A percentile compares a stretch with the other conserved stretches of the same genome.
Evolutionary conservation across 2,329 filamentous ascomycete species (phyloP).

Genomic region (Apiospora koreana): DNA sequence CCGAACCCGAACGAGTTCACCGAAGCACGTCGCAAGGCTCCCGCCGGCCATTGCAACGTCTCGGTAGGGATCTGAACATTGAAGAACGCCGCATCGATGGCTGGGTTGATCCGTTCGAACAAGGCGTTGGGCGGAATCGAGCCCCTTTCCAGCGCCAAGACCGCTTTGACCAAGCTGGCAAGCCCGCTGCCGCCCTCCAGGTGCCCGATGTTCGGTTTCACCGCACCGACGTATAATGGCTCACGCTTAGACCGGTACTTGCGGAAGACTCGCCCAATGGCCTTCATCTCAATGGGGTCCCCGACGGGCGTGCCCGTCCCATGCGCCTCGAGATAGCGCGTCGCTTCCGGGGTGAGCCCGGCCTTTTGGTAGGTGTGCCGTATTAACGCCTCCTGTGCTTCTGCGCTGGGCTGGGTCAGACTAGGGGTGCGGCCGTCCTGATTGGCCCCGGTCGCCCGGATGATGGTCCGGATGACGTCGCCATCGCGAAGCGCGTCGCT

Average conservation of each 20-base stretch:
- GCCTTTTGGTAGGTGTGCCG: slow-evolving; percentile 23
- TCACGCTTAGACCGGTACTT: slow-evolving; percentile 21
- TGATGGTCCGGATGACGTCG: slow-evolving; percentile 33
- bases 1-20: slow-evolving; percentile 38
- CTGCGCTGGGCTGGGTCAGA: slow-evolving; percentile 19
- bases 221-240: slow-evolving; percentile 34
- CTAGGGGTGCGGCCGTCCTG: slow-evolving; percentile 20
- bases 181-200: slow-evolving; percentile 35
- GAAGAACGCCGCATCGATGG: slow-evolving; percentile 21
- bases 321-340: slow-evolving; percentile 25
- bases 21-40: slow-evolving; percentile 18
- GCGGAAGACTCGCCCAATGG: slow-evolving; percentile 33
- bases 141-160: slow-evolving; percentile 40
- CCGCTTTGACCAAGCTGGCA: slow-evolving; percentile 31
- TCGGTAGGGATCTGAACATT: slow-evolving; percentile 20
- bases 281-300: slow-evolving; percentile 37
- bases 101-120: slow-evolving; percentile 35
- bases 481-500: slow-evolving; percentile 41
- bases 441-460: slow-evolving; percentile 23
- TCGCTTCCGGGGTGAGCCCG: not conserved
- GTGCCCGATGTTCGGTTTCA: slow-evolving; percentile 41
- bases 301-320: slow-evolving; percentile 37
- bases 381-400: slow-evolving; percentile 28
- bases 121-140: slow-evolving; percentile 44
- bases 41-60: slow-evolving; percentile 15